These are phyloP conservation scores for Pleurozium schreberi DNA, from an alignment of 225 moss, liverwort and hornwort species.

Conservation along the genomic window DNA sequence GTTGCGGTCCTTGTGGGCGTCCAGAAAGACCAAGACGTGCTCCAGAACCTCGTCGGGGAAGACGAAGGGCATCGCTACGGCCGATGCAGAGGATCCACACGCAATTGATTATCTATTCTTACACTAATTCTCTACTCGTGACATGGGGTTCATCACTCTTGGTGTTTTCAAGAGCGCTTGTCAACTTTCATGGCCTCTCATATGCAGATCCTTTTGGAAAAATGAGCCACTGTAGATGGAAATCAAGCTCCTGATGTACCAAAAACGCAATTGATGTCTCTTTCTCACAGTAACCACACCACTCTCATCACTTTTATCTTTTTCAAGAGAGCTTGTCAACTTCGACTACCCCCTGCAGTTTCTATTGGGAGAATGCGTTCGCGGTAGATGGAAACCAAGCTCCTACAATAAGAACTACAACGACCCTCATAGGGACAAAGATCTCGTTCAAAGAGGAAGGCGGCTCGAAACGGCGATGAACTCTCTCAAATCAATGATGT, in stretches of 20 bases:
- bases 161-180: neutral
- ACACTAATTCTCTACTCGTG: neutral
- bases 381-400: neutral
- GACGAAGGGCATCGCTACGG: constrained; percentile 69
- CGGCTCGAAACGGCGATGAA: neutral
- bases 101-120: neutral
- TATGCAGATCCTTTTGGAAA: neutral
- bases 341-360: neutral
- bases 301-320: neutral
- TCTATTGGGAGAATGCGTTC: neutral
- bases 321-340: neutral
- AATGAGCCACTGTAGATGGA: neutral
- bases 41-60: constrained; percentile 98
- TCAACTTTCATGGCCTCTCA: neutral
- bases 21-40: constrained; percentile 80
- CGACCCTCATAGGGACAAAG: neutral
- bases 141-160: neutral
- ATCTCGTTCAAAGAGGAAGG: neutral
- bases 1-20: constrained; percentile 78
- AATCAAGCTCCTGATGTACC: neutral
- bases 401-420: neutral
- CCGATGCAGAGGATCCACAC: neutral
- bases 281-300: neutral
- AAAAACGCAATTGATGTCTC: neutral
- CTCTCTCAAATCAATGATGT: neutral